A percentile compares a stretch with the other conserved stretches of the same genome.
Conservation (phyloP, 2,329 filamentous ascomycete genomes). For the Blastomyces parvus region DNA sequence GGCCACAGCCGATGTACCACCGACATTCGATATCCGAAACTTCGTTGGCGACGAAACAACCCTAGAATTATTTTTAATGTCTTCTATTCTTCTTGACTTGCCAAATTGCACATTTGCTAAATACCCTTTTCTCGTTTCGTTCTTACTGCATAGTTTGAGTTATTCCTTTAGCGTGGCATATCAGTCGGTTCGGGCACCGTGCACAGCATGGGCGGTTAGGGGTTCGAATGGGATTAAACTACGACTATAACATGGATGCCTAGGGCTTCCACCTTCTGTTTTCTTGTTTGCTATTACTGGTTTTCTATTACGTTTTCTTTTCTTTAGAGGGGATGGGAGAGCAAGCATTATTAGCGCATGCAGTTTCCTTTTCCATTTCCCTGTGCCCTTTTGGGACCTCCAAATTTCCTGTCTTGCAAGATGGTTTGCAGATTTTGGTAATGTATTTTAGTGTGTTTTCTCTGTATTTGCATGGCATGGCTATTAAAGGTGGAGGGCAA, state of each 20-base stretch:
- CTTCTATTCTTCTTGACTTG: background rate
- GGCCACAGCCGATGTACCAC: background rate
- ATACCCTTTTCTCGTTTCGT: background rate
- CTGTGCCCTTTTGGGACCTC: background rate
- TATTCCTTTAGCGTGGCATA: background rate
- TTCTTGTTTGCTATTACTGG: background rate
- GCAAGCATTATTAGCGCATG: background rate
- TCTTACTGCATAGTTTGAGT: background rate
- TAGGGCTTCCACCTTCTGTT: background rate
- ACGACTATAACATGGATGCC: background rate
- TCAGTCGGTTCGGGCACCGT: background rate
- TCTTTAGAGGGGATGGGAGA: too few relatives aligned
- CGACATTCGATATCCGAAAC: slow-evolving; percentile 2
- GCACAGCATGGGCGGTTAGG: background rate
- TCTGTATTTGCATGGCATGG: background rate
- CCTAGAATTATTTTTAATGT: background rate
- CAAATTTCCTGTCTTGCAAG: background rate
- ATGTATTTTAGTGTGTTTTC: background rate
- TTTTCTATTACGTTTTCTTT: too few relatives aligned
- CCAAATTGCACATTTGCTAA: background rate
- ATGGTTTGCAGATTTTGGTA: background rate
- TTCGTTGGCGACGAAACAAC: background rate
- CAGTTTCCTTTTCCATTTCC: background rate
- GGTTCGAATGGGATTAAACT: background rate
- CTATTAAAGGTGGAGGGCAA: background rate